Percentiles rank a stretch among this genome's conserved stretches.
Conservation (phyloP, 2,329 filamentous ascomycete species). For the Aspergillus tubingensis region DNA sequence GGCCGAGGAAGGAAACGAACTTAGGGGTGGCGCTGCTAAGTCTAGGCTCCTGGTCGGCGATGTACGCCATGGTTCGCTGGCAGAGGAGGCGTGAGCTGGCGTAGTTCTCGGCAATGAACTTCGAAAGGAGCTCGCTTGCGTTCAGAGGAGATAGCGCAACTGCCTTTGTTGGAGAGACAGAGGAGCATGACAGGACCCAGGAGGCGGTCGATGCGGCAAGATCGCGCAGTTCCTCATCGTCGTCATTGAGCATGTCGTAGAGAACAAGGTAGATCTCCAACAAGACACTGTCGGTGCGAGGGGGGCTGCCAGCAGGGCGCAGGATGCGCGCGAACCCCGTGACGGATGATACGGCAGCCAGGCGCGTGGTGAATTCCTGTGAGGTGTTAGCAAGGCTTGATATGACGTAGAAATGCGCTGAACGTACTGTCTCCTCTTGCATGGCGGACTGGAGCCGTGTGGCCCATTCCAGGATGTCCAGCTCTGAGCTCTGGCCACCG, state of each 20-base stretch:
- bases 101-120: constrained; percentile 40
- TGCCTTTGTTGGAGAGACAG: constrained; percentile 28
- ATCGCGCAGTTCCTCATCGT: constrained; percentile 84
- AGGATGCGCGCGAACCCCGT: constrained; percentile 48
- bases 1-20: constrained; percentile 28
- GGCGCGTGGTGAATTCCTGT: constrained; percentile 44
- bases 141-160: constrained; percentile 51
- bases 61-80: constrained; percentile 40
- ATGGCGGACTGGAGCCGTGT: constrained; percentile 41
- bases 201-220: constrained; percentile 53
- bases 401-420: neutral
- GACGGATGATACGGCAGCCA: constrained; percentile 40
- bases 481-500: constrained; percentile 20
- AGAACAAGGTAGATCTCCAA: constrained; percentile 65
- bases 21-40: constrained; percentile 23
- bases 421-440: constrained; percentile 45
- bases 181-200: constrained; percentile 37
- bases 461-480: constrained; percentile 34
- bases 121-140: constrained; percentile 45
- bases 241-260: constrained; percentile 80
- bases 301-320: constrained; percentile 22
- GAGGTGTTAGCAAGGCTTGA: constrained; percentile 7
- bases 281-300: constrained; percentile 35
- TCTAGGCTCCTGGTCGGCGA: constrained; percentile 36
- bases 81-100: constrained; percentile 34